Conservation (phyloP, 202 grass and related monocot species). For the Brachypodium distachyon region DNA sequence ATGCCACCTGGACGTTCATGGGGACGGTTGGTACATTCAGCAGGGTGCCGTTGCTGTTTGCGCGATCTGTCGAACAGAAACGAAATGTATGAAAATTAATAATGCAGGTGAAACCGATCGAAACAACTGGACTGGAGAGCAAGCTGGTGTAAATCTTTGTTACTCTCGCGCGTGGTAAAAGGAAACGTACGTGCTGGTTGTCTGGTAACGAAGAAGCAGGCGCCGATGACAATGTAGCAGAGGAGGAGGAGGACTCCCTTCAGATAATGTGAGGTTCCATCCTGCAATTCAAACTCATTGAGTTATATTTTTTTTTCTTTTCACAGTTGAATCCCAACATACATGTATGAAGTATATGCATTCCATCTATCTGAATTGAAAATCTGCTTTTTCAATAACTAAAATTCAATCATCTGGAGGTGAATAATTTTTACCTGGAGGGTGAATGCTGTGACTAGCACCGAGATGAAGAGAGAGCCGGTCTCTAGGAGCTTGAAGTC, state of each 20-base stretch:
- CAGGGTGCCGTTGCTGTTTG: conserved; percentile 7
- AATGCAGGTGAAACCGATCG: neutral
- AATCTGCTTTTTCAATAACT: neutral
- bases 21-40: conserved; percentile 18
- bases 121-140: neutral
- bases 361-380: neutral
- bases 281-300: conserved; percentile 14
- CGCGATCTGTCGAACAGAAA: conserved; percentile 16
- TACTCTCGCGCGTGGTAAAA: neutral
- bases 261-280: conserved; percentile 77
- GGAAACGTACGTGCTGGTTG: conserved; percentile 49
- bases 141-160: neutral
- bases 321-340: neutral
- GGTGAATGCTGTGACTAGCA: conserved; percentile 61
- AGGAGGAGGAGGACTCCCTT: conserved; percentile 78
- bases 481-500: conserved; percentile 87
- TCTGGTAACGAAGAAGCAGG: conserved; percentile 59
- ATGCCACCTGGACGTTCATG: conserved; percentile 31
- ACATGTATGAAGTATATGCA: neutral
- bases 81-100: neutral
- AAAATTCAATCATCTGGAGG: neutral
- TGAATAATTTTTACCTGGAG: conserved; percentile 59
- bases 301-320: neutral
- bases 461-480: conserved; percentile 50
- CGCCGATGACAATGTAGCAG: conserved; percentile 66